These are phyloP conservation scores for Perkinsus marinus DNA, from an alignment of 169 alveolate species.

Conservation along the genomic window DNA sequence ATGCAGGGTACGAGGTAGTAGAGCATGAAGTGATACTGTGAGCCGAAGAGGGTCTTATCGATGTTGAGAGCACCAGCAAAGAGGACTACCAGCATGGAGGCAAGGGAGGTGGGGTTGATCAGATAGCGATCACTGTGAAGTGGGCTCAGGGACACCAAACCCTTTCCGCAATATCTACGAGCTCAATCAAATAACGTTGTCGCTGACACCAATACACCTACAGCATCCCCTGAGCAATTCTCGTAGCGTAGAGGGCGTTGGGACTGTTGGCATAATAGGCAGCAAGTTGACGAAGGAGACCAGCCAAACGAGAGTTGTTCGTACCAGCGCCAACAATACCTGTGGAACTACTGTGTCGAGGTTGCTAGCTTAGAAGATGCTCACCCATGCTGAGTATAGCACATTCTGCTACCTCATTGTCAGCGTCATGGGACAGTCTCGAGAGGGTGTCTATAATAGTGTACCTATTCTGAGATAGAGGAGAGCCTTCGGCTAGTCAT, in stretches of 20 bases:
- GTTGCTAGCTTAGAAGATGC: too few relatives aligned
- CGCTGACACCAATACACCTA: background rate
- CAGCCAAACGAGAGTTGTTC: constrained; percentile 88
- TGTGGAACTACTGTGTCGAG: too few relatives aligned
- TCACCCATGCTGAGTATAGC: constrained; percentile 92
- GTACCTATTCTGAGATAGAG: too few relatives aligned
- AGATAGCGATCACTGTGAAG: constrained; percentile 86
- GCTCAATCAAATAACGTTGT: too few relatives aligned
- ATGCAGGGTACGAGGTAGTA: constrained; percentile 73
- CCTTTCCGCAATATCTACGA: constrained; percentile 37
- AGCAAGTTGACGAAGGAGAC: constrained; percentile 85
- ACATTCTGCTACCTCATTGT: constrained; percentile 78
- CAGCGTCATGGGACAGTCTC: constrained; percentile 93
- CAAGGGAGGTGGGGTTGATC: constrained; percentile 78
- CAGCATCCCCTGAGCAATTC: constrained; percentile 75
- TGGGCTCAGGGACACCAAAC: constrained; percentile 86
- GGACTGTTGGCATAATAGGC: constrained; percentile 78
- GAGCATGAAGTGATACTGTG: constrained; percentile 72
- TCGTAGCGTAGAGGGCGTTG: constrained; percentile 82
- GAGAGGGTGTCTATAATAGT: constrained; percentile 53
- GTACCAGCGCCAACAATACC: constrained; percentile 59
- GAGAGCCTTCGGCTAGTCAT: too few relatives aligned
- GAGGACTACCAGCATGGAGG: constrained; percentile 75
- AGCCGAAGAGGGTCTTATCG: constrained; percentile 61
- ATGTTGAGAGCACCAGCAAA: constrained; percentile 70